Conservation (phyloP, 257 asterid species). For the Penstemon barbatus region DNA sequence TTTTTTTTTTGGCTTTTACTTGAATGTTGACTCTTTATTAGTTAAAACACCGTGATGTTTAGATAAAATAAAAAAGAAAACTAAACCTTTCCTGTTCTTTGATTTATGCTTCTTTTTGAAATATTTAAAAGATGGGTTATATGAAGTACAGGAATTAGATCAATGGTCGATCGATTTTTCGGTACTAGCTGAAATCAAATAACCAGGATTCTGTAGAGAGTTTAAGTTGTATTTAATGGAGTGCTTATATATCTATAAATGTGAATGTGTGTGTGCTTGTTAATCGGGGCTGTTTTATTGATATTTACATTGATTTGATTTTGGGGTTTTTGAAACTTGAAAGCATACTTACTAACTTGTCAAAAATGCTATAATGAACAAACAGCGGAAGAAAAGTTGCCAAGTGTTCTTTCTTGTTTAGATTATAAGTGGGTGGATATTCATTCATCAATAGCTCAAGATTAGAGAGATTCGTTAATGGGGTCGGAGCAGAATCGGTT, state of each 20-base stretch:
- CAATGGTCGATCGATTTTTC: not conserved
- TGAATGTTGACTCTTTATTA: not conserved
- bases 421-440: conserved; percentile 22
- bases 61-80: not conserved
- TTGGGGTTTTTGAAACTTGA: conserved; percentile 16
- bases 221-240: conserved; percentile 3
- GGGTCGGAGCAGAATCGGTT: conserved; percentile 61
- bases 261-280: conserved; percentile 11
- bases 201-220: conserved; percentile 18
- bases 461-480: conserved; percentile 34
- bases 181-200: not conserved
- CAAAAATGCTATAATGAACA: conserved; percentile 22
- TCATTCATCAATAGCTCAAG: not conserved
- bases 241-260: conserved; percentile 4
- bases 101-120: not conserved
- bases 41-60: conserved; percentile 20
- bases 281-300: conserved; percentile 1
- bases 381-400: conserved; percentile 26
- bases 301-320: not conserved
- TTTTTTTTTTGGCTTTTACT: not conserved
- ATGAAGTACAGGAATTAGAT: conserved; percentile 6
- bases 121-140: not conserved
- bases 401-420: not conserved
- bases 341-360: conserved; percentile 21
- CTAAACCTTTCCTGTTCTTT: not conserved